phyloP scores from a whole-genome alignment of 768 basidiomycete species.

The Leccinum sublutescens region DNA sequence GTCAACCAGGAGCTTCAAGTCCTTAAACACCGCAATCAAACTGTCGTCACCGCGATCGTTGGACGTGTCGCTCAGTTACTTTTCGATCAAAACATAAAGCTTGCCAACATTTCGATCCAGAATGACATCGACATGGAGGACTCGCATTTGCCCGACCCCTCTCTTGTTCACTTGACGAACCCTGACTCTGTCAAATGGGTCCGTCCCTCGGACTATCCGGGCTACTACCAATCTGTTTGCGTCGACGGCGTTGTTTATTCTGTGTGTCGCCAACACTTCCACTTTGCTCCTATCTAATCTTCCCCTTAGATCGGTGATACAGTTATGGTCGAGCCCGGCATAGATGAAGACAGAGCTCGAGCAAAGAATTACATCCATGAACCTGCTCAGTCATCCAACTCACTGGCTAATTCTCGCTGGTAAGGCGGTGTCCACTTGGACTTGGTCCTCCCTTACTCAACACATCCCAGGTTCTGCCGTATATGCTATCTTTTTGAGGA shows the following conservation, averaged over 20 bases:
- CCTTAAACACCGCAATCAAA: slow-evolving; percentile 37
- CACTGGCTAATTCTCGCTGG: slow-evolving; percentile 60
- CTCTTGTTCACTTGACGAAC: slow-evolving; percentile 29
- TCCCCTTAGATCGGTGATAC: slow-evolving; percentile 55
- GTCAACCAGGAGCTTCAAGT: slow-evolving; percentile 28
- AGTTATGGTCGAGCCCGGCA: slow-evolving; percentile 61
- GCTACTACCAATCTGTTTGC: slow-evolving; percentile 43
- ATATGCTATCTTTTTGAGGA: slow-evolving; percentile 63
- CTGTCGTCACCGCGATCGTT: slow-evolving; percentile 47
- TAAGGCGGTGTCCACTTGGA: slow-evolving; percentile 30
- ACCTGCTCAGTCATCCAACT: slow-evolving; percentile 49
- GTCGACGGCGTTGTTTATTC: slow-evolving; percentile 60
- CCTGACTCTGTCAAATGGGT: slow-evolving; percentile 38
- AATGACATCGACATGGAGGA: slow-evolving; percentile 29
- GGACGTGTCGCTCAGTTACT: slow-evolving; percentile 45
- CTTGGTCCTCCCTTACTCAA: neutral
- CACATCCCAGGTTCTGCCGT: slow-evolving; percentile 59
- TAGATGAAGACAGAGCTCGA: slow-evolving; percentile 43
- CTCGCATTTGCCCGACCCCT: slow-evolving; percentile 3
- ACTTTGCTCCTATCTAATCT: slow-evolving; percentile 10
- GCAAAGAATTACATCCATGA: slow-evolving; percentile 39
- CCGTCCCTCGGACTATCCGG: slow-evolving; percentile 18
- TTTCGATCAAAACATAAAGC: slow-evolving; percentile 44
- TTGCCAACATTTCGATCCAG: slow-evolving; percentile 33
- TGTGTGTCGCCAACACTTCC: slow-evolving; percentile 35